Evolutionary conservation across 2,329 filamentous ascomycete species (phyloP).

Genomic region (Ophiostoma montium): DNA sequence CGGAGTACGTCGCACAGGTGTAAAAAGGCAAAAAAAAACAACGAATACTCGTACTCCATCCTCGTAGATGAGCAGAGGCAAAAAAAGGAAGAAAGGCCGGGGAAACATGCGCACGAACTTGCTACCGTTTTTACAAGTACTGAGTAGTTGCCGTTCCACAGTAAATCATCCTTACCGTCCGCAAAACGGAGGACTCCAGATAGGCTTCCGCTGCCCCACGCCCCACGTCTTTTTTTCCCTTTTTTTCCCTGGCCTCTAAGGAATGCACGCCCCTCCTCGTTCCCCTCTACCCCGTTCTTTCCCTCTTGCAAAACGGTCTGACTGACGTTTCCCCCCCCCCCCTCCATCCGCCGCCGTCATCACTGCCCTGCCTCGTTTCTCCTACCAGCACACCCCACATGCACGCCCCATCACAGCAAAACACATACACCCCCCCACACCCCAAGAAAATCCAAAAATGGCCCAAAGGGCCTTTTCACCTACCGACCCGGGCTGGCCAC

Average conservation of each 20-base stretch:
- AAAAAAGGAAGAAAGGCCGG: not conserved
- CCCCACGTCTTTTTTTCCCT: not conserved
- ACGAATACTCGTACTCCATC: too few relatives aligned
- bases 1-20: too few relatives aligned
- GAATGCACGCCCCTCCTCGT: slow-evolving; percentile 1
- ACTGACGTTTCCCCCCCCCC: too few relatives aligned
- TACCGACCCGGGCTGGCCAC: slow-evolving; percentile 11
- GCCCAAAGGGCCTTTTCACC: slow-evolving; percentile 7
- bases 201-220: not conserved
- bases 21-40: not conserved
- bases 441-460: slow-evolving; percentile 4
- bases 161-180: not conserved
- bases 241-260: not conserved
- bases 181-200: not conserved
- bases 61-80: not conserved
- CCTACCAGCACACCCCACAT: slow-evolving; percentile 11
- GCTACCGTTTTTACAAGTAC: too few relatives aligned
- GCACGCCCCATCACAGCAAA: slow-evolving; percentile 7
- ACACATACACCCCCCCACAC: slow-evolving; percentile 1
- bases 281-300: slow-evolving; percentile 3
- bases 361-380: too few relatives aligned
- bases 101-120: not conserved
- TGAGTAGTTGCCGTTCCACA: too few relatives aligned
- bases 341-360: not conserved
- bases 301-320: not conserved